Evolutionary conservation across 2,329 filamentous ascomycete genomes (phyloP), one percentile per base, ranked within the genome.

Genomic region (Cordyceps cicadae): DNA sequence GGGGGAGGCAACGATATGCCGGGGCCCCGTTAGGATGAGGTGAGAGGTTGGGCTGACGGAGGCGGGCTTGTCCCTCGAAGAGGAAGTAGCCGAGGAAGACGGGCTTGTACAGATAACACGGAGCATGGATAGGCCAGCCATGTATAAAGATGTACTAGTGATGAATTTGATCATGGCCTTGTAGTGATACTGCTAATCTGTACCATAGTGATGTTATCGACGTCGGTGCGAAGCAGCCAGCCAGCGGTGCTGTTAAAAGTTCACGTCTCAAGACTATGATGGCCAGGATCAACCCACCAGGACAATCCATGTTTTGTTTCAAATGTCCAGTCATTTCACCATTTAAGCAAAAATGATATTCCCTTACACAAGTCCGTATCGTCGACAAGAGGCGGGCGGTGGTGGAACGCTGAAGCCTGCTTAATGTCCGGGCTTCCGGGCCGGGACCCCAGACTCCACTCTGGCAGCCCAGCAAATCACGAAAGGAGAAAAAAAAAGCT

Each of bases 401-500:
- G 49, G 56, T 59, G 48, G 39, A 59, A 59, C 19, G 14, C 56
- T 49, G 49, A 43, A 26, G n/a, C 26, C 26, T 37, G 34, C 34
- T 37, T 12, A 5, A 24, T 4, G 24, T 24, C 24, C 24, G 24
- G 24, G 24, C 3, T 24, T 24, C 39, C 24, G 21, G 29, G 54
- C 19, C 21, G 11, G 21, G 39, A 59, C 49, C 46, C 56, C 56
- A 59, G 49, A 46, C 49, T 59, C 49, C 56, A 59, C 39, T 21
- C 19, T 48, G 34, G n/a, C 48, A 32, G 19, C 21, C 11, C 24
- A 45, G 15, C 45, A 51, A 52, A 59, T 19, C 29, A 46, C 1
- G n/a, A 46, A 46, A 21, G 21, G 45, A 24, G 45, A 21, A 43
- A 46, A 59, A 58, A 59, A 53, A 59, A 52, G n/a, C 37, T 59